Evolutionary conservation across 2,329 filamentous ascomycete genomes (phyloP).

Genomic region (Talaromyces sp.): DNA sequence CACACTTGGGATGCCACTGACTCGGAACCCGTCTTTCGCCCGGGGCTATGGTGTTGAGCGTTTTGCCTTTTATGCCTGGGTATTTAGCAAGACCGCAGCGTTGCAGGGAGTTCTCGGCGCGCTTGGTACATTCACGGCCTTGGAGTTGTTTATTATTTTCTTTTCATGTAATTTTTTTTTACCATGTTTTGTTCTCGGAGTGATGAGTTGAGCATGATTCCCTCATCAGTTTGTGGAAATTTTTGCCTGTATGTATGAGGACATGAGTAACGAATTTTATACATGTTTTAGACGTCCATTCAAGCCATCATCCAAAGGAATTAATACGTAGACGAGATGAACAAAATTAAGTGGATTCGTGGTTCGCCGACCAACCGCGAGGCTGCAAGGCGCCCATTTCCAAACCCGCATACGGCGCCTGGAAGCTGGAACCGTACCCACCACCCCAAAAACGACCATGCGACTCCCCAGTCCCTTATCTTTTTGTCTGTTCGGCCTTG

Average conservation of each 20-base stretch:
- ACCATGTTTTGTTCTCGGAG: background rate
- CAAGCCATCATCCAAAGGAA: background rate
- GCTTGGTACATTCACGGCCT: background rate
- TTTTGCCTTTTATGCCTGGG: background rate
- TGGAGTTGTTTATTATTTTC: conserved; percentile 10
- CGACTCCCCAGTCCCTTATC: background rate
- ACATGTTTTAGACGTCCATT: background rate
- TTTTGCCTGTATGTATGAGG: conserved; percentile 14
- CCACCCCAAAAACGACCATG: background rate
- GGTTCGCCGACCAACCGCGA: background rate
- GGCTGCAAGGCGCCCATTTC: no score
- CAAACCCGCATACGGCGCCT: background rate
- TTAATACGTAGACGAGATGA: background rate
- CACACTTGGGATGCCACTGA: conserved; percentile 10
- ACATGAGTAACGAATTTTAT: conserved; percentile 14
- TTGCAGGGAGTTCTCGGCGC: background rate
- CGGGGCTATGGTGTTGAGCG: background rate
- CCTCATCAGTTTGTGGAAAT: background rate
- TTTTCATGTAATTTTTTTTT: conserved; percentile 2
- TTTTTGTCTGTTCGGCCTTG: background rate
- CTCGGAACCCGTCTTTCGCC: background rate
- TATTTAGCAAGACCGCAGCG: background rate
- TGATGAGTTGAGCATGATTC: background rate
- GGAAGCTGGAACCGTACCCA: background rate
- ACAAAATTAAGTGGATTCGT: background rate